Evolutionary conservation across 78 protist species (phyloP).

Genomic region (Isochrysis galbana): DNA sequence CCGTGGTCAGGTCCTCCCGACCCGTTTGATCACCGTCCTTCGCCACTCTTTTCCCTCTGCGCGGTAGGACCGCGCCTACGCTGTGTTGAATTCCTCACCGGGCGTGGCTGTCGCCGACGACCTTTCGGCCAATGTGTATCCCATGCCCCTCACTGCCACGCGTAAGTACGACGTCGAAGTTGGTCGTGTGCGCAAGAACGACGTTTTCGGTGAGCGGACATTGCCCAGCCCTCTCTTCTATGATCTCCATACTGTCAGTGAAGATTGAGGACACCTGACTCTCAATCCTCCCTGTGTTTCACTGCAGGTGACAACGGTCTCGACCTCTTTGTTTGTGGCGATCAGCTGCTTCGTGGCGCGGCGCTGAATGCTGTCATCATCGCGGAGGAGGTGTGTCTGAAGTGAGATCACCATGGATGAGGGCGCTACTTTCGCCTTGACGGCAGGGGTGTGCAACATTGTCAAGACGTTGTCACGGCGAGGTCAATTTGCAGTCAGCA

Average conservation of each 20-base stretch:
- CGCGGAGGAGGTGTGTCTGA: slow-evolving; percentile 44
- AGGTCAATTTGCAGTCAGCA: too few relatives aligned
- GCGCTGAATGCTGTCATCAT: slow-evolving; percentile 48
- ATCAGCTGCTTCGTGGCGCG: slow-evolving; percentile 56
- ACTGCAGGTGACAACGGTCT: slow-evolving; percentile 13
- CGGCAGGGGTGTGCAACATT: too few relatives aligned
- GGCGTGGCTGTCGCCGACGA: slow-evolving; percentile 42
- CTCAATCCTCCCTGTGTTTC: too few relatives aligned
- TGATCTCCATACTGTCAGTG: too few relatives aligned
- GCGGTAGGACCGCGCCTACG: too few relatives aligned
- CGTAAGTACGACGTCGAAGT: slow-evolving; percentile 44
- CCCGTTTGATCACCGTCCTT: too few relatives aligned
- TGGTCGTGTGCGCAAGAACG: slow-evolving; percentile 48
- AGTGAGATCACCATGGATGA: too few relatives aligned
- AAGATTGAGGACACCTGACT: too few relatives aligned
- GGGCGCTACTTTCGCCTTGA: too few relatives aligned
- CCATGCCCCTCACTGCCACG: slow-evolving; percentile 50
- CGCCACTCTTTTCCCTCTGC: too few relatives aligned
- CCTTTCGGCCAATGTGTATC: not conserved
- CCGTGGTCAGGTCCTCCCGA: too few relatives aligned
- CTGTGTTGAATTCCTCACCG: not conserved
- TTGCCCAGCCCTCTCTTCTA: slow-evolving; percentile 24
- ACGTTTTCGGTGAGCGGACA: slow-evolving; percentile 48
- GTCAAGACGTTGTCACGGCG: too few relatives aligned
- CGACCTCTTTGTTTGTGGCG: slow-evolving; percentile 50